Conservation (phyloP, 148 eudicot genomes). For the Silene uniflora region DNA sequence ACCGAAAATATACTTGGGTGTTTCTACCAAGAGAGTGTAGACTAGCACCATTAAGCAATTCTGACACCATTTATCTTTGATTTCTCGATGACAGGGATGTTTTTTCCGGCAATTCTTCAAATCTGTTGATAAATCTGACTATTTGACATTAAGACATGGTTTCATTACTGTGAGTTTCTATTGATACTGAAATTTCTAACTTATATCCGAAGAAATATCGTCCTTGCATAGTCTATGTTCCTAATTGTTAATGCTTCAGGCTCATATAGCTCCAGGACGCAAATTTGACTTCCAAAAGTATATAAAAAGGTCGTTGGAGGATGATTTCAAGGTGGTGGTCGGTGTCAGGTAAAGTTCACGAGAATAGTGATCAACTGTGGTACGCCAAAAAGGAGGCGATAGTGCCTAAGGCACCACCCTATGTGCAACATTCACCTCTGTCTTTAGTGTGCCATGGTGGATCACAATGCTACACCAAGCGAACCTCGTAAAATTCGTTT, state of each 20-base stretch:
- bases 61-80: background rate
- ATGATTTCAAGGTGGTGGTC: constrained; percentile 79
- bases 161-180: constrained; percentile 66
- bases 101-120: constrained; percentile 77
- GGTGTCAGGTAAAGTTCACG: constrained; percentile 65
- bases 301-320: constrained; percentile 88
- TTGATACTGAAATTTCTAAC: background rate
- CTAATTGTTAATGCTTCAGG: constrained; percentile 32
- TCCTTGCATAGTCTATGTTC: background rate
- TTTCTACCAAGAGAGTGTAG: background rate
- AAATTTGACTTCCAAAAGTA: constrained; percentile 85
- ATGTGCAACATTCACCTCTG: background rate
- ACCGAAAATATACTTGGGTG: background rate
- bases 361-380: background rate
- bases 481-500: too few relatives aligned
- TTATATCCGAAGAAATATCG: background rate
- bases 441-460: background rate
- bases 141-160: constrained; percentile 81
- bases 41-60: background rate
- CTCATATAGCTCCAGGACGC: constrained; percentile 81
- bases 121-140: constrained; percentile 79
- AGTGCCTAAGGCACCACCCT: too few relatives aligned
- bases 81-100: constrained; percentile 51
- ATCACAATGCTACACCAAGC: too few relatives aligned
- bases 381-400: too few relatives aligned